phyloP scores from a whole-genome alignment of 768 basidiomycete genomes.

The Filobasidium wieringae region DNA sequence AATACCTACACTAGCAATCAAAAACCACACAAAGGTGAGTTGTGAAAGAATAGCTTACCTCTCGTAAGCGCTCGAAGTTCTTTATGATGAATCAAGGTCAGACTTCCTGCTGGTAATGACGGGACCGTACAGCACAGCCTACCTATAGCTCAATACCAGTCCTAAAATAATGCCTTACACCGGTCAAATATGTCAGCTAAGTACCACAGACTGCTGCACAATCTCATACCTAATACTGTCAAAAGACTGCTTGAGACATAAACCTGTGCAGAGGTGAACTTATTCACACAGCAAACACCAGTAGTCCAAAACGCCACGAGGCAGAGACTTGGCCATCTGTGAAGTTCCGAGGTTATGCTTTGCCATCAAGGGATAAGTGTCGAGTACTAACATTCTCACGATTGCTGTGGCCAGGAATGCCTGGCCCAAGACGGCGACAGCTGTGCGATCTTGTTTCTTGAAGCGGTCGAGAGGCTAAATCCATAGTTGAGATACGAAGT shows the following conservation, averaged over 20 bases:
- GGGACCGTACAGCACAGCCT: background rate
- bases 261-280: background rate
- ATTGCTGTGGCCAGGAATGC: background rate
- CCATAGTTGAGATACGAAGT: background rate
- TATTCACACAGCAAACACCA: background rate
- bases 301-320: background rate
- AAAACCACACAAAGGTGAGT: background rate
- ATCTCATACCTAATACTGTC: background rate
- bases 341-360: background rate
- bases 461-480: background rate
- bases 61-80: background rate
- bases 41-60: background rate
- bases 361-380: background rate
- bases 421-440: background rate
- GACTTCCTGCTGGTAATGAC: background rate
- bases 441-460: background rate
- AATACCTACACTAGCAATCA: constrained; percentile 15
- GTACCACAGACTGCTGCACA: background rate
- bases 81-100: background rate
- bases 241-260: background rate
- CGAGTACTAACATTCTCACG: background rate
- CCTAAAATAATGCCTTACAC: background rate
- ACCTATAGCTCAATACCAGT: background rate
- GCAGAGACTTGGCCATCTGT: background rate
- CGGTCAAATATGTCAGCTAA: background rate